Base-by-base conservation (phyloP, 345 rosid genomes). In the Hibiscus mutabilis region DNA sequence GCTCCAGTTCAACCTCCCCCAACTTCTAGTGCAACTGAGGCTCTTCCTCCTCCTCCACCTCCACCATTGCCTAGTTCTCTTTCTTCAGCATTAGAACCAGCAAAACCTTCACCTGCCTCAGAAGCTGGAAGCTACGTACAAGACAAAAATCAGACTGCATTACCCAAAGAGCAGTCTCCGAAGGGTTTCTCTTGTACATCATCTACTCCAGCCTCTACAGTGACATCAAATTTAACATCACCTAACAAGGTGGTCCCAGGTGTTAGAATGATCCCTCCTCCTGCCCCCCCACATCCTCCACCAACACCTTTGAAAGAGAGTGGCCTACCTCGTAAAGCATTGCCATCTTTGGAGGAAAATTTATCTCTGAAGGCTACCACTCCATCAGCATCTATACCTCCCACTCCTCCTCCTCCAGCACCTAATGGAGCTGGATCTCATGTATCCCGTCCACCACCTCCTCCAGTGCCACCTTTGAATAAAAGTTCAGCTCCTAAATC, bases 391-490 rank as follows among this genome's bases (percentile, higher is more conserved):
- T 65, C 75, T 25, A 53, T 6, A 72, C 76, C 79, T 53, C 84
- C 85, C 22, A n/a, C 79, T 74, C 68, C 69, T 72, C 69, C 74
- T 69, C 69, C 70, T 73, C 70, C 47, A 68, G 31, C 40, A 55
- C 55, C 73, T 62, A 53, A 31, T 73, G 73, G 40, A 66, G 65
- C 47, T 35, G 74, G 71, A 73, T 77, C 79, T 78, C 83, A 78
- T 12, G 72, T 77, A 10, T 53, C 58, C 31, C 69, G 55, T 29
- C 76, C 79, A 33, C 79, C 81, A 42, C 46, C 46, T 44, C 76
- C 78, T 29, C 71, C 75, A 16, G 35, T 62, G 53, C 78, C 84
- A 71, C 70, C 77, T 18, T 69, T 75, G 55, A 77, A 75, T 64
- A 80, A 76, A 73, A 74, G 44, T 35, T 44, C 79, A 60, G 47